Evolutionary conservation across 2,329 filamentous ascomycete genomes (phyloP).

Genomic region (Pseudocercospora ulei): DNA sequence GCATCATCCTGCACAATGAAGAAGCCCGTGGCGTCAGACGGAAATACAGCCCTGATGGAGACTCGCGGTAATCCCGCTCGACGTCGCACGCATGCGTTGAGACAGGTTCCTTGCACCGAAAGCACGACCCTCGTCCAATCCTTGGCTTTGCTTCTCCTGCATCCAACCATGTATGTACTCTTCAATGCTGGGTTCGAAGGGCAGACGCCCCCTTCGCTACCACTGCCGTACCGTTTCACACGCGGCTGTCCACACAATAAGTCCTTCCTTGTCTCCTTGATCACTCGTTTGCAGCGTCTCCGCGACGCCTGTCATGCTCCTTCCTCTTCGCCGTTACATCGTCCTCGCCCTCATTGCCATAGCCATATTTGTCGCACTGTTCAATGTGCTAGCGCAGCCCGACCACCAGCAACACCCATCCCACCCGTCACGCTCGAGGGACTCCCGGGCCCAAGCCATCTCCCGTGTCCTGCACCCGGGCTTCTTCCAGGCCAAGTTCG

Average conservation of each 20-base stretch:
- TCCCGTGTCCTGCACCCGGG: constrained; percentile 24
- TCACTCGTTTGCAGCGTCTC: constrained; percentile 5
- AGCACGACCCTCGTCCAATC: constrained; percentile 3
- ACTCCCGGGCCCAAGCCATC: constrained; percentile 10
- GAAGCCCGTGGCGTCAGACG: background rate
- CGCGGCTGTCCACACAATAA: background rate
- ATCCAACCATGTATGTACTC: too few relatives aligned
- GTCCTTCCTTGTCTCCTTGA: constrained; percentile 2
- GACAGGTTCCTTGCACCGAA: constrained; percentile 5
- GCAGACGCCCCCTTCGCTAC: constrained; percentile 7
- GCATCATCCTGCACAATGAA: background rate
- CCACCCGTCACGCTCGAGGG: constrained; percentile 9
- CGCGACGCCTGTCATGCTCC: constrained; percentile 23
- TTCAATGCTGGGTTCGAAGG: background rate
- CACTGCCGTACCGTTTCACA: background rate
- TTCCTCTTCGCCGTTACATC: constrained; percentile 26
- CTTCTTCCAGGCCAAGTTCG: constrained; percentile 26
- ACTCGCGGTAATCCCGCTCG: too few relatives aligned
- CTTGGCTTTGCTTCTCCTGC: background rate
- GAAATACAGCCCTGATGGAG: too few relatives aligned
- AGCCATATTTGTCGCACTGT: constrained; percentile 22
- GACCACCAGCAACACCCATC: constrained; percentile 7
- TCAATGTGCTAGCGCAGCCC: constrained; percentile 8
- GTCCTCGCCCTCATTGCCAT: constrained; percentile 22
- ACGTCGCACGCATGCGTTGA: background rate